Evolutionary conservation across 257 asterid genomes (phyloP).

Genomic region (Perilla frutescens): DNA sequence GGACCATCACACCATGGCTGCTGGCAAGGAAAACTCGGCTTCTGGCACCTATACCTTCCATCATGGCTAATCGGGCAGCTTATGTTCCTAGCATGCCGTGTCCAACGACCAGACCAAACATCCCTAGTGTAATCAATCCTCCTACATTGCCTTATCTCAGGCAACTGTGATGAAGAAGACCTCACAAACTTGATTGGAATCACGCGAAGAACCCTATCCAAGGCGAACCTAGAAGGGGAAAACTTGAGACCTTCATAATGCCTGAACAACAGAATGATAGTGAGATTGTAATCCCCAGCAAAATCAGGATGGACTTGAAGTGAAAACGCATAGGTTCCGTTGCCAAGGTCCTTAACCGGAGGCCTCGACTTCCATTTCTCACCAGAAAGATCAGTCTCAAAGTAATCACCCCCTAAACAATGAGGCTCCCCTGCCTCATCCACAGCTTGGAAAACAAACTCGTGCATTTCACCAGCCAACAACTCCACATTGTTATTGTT

Average conservation of each 20-base stretch:
- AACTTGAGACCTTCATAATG: conserved; percentile 70
- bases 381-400: conserved; percentile 78
- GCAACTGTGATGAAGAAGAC: conserved; percentile 41
- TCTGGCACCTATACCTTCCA: conserved; percentile 74
- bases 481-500: conserved; percentile 39
- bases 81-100: conserved; percentile 71
- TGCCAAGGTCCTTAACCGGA: conserved; percentile 67
- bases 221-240: conserved; percentile 58
- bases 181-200: conserved; percentile 50
- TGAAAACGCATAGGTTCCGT: conserved; percentile 59
- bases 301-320: conserved; percentile 84
- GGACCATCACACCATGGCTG: conserved; percentile 81
- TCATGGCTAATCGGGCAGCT: conserved; percentile 62
- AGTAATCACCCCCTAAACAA: conserved; percentile 85
- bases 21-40: conserved; percentile 58
- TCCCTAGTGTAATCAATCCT: conserved; percentile 53
- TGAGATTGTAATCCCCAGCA: conserved; percentile 72
- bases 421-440: conserved; percentile 73
- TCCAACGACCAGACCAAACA: conserved; percentile 90
- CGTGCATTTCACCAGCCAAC: conserved; percentile 67
- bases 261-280: conserved; percentile 64
- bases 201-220: conserved; percentile 64
- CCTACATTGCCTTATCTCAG: conserved; percentile 50
- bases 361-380: conserved; percentile 87
- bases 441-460: conserved; percentile 66